A percentile compares a stretch with the other conserved stretches of the same genome.
Conservation (phyloP, 306 rosid genomes). For the Sindora glabra region DNA sequence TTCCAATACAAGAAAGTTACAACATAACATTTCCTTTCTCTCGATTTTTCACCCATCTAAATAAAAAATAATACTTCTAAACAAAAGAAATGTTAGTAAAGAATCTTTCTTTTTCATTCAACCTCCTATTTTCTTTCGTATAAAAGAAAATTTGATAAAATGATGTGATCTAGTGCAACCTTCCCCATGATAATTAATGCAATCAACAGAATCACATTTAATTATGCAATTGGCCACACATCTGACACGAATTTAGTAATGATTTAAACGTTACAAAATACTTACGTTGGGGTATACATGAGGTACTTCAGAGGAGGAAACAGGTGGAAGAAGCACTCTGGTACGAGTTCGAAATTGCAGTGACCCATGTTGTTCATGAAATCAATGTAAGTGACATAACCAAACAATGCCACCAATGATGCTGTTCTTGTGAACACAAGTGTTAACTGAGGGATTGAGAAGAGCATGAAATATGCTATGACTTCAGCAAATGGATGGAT, state of each 20-base stretch:
- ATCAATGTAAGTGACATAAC: slow-evolving; percentile 25
- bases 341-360: slow-evolving; percentile 43
- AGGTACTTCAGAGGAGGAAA: slow-evolving; percentile 36
- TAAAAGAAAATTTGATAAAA: no score
- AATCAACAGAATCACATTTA: no score
- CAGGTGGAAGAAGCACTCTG: slow-evolving; percentile 17
- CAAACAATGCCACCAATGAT: slow-evolving; percentile 3
- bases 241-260: neutral
- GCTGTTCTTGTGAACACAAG: slow-evolving; percentile 3
- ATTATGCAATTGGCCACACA: no score
- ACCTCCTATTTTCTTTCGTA: no score
- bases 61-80: no score
- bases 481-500: slow-evolving; percentile 49
- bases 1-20: no score
- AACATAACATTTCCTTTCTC: no score
- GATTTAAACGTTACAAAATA: neutral
- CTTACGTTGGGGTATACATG: slow-evolving; percentile 45
- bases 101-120: no score
- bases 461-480: slow-evolving; percentile 28
- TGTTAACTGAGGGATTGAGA: slow-evolving; percentile 24
- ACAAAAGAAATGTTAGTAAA: no score
- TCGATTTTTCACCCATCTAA: no score
- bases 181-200: no score
- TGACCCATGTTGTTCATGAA: slow-evolving; percentile 52
- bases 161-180: no score